These are phyloP conservation scores for Gossypium schwendimanii DNA, from an alignment of 441 rosid species.

Conservation along the genomic window DNA sequence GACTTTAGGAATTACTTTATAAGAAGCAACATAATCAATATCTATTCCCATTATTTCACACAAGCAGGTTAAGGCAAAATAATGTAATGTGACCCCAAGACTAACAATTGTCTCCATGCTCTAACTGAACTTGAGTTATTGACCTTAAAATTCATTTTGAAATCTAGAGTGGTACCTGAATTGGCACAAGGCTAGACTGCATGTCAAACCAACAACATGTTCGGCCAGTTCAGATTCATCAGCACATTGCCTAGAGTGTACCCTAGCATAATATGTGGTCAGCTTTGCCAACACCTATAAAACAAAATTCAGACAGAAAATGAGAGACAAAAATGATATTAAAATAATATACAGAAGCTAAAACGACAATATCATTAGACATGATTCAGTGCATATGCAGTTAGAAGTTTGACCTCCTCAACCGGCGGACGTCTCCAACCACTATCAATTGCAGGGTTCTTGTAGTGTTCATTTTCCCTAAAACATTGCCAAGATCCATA, in stretches of 20 bases:
- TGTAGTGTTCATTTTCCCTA: conserved; percentile 86
- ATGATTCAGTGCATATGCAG: conserved; percentile 11
- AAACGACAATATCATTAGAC: conserved; percentile 2
- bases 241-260: conserved; percentile 75
- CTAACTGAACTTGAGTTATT: neutral
- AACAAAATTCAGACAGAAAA: conserved; percentile 11
- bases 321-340: neutral
- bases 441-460: conserved; percentile 41
- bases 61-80: neutral
- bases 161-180: conserved; percentile 42
- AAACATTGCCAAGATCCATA: conserved; percentile 18
- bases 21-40: neutral
- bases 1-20: conserved; percentile 4
- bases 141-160: neutral
- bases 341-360: neutral
- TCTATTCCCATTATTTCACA: neutral
- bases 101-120: neutral
- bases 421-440: conserved; percentile 75
- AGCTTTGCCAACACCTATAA: conserved; percentile 67
- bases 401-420: conserved; percentile 61
- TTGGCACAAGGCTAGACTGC: conserved; percentile 81
- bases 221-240: conserved; percentile 97
- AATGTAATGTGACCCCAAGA: conserved; percentile 1
- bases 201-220: conserved; percentile 77
- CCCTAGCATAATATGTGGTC: conserved; percentile 57